Percentiles rank a stretch among this genome's conserved stretches.
Evolutionary conservation across 176 grass and related monocot species (phyloP).

Genomic region (Avena insularis): DNA sequence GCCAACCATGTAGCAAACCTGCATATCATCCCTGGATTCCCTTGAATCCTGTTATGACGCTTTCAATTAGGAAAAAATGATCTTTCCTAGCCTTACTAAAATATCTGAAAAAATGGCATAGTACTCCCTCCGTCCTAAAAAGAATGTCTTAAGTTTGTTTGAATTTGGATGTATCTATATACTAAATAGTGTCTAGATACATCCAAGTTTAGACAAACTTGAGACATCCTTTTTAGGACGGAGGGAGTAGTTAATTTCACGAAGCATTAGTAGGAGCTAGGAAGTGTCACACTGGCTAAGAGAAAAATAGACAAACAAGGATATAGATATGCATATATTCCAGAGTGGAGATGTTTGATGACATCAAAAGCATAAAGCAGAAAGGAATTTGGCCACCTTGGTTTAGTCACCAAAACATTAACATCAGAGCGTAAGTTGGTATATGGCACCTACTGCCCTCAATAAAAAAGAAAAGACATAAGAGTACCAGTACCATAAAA

Average conservation of each 20-base stretch:
- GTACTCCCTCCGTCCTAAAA: too few species aligned
- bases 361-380: conserved; percentile 2
- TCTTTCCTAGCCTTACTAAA: neutral
- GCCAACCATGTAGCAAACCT: neutral
- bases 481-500: conserved; percentile 10
- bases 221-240: too few species aligned
- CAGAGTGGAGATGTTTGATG: conserved; percentile 19
- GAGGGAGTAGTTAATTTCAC: neutral
- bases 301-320: neutral
- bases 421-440: conserved; percentile 18
- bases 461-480: conserved; percentile 37
- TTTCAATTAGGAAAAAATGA: neutral
- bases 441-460: conserved; percentile 33
- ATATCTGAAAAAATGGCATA: neutral
- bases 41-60: neutral
- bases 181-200: too few species aligned
- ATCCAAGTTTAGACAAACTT: too few species aligned
- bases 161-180: too few species aligned
- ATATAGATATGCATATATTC: conserved; percentile 8
- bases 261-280: neutral
- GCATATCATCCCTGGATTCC: conserved; percentile 3
- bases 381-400: neutral
- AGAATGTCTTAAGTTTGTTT: too few species aligned
- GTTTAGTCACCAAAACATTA: conserved; percentile 27
- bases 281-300: neutral